A percentile compares a stretch with the other conserved stretches of the same genome.
phyloP scores from a whole-genome alignment of 257 asterid species.

The Penstemon newberryi region DNA sequence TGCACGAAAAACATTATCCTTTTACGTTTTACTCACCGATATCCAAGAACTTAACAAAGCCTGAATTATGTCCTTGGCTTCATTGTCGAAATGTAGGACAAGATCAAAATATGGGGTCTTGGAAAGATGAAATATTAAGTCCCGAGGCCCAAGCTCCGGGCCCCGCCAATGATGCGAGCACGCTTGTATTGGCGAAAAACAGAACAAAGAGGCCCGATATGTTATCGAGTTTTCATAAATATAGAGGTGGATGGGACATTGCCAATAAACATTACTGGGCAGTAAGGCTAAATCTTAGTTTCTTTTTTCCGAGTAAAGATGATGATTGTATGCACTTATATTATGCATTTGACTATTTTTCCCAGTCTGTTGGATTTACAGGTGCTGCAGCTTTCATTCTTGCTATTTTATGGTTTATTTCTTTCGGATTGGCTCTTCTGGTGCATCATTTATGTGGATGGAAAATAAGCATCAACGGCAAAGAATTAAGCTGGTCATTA shows the following conservation, averaged over 20 bases:
- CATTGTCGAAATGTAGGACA: slow-evolving; percentile 45
- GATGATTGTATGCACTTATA: background rate
- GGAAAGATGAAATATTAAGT: slow-evolving; percentile 68
- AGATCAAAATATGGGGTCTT: slow-evolving; percentile 53
- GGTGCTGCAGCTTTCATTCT: slow-evolving; percentile 76
- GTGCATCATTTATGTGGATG: slow-evolving; percentile 76
- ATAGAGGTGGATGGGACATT: slow-evolving; percentile 98
- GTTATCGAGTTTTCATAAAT: slow-evolving; percentile 64
- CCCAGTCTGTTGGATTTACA: slow-evolving; percentile 90
- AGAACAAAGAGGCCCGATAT: slow-evolving; percentile 87
- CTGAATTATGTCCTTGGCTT: no score
- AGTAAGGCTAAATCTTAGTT: slow-evolving; percentile 42
- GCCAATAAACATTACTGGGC: slow-evolving; percentile 92
- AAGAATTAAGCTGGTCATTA: slow-evolving; percentile 51
- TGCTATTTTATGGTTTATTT: slow-evolving; percentile 75
- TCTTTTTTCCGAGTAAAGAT: slow-evolving; percentile 9
- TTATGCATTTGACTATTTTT: slow-evolving; percentile 26
- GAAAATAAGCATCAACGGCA: slow-evolving; percentile 56
- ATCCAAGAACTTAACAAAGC: background rate
- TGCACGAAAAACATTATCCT: background rate
- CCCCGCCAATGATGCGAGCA: slow-evolving; percentile 51
- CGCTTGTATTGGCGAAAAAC: slow-evolving; percentile 76
- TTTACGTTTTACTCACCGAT: background rate
- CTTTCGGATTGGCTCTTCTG: slow-evolving; percentile 79
- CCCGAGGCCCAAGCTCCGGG: slow-evolving; percentile 65